Evolutionary conservation across 2,329 filamentous ascomycete genomes (phyloP), one percentile per base, ranked within the genome.

Genomic region (Sclerotinia minor): DNA sequence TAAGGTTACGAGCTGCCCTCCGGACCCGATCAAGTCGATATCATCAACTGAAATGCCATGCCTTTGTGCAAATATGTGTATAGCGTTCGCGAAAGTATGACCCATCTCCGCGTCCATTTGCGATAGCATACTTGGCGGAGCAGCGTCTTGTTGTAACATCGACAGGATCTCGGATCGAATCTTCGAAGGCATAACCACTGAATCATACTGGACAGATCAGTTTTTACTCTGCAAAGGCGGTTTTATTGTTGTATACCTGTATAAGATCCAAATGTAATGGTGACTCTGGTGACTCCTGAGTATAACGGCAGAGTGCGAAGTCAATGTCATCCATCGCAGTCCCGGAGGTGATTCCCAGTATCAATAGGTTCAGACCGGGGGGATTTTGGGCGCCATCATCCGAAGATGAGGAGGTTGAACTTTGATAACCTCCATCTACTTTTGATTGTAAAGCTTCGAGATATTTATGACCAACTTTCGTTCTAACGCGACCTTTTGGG

Each of bases 71-170:
- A 77, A 77, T 19, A 76, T 72, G 49, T 76, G 74, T 35, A 76
- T 74, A 24, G 76, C 76, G 64, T 76, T 75, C 24, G 73, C 73
- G 38, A 77, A 77, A 11, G 72, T 76, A 58, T 76, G 73, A 8
- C 76, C 76, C 70, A 77, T 75, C 63, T 77, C 75, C 19, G 73
- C 74, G 44, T 77, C 75, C 73, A 77, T 76, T 64, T 77, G 76
- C 4, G 76, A 76, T 5, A 77, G 65, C 73, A 76, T 73, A 69
- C 75, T 76, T 17, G 76, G 76, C 8, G 74, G 73, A n/a, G 74
- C 75, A 11, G 73, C 72, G 68, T 76, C 75, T 71, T 77, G 74
- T 73, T 72, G 72, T 21, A 77, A 68, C 74, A 77, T 75, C 5
- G 74, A 72, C 6, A 77, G 69, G n/a, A 77, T 74, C 63, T 76